These are phyloP conservation scores for Neospora caninum DNA, from an alignment of 169 alveolate species.

Conservation along the genomic window DNA sequence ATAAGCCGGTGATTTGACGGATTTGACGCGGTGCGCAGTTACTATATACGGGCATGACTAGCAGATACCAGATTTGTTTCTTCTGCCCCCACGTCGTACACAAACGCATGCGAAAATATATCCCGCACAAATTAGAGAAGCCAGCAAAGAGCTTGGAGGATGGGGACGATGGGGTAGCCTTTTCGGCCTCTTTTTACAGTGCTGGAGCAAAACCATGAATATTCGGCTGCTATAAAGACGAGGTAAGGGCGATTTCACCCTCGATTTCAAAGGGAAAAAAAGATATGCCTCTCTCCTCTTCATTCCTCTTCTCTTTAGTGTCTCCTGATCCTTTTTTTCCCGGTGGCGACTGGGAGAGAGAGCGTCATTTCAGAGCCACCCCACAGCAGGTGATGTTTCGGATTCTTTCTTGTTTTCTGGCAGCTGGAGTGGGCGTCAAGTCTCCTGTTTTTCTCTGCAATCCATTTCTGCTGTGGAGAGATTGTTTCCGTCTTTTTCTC, in stretches of 20 bases:
- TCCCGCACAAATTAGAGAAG: neutral
- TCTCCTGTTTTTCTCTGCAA: neutral
- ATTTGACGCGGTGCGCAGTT: too few species aligned
- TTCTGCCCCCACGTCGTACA: too few species aligned
- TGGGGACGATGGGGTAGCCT: neutral
- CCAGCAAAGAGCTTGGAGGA: neutral
- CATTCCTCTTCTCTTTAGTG: neutral
- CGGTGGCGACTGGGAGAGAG: neutral
- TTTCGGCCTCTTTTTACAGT: neutral
- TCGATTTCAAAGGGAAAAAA: too few species aligned
- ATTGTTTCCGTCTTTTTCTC: too few species aligned
- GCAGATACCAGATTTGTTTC: too few species aligned
- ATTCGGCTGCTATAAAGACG: neutral
- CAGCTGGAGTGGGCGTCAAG: neutral
- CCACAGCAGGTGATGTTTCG: neutral
- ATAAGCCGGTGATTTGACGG: too few species aligned
- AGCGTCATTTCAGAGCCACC: neutral
- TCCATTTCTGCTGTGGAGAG: neutral
- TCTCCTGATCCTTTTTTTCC: neutral
- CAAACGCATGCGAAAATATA: neutral
- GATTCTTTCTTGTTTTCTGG: neutral
- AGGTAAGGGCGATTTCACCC: neutral
- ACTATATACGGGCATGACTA: too few species aligned
- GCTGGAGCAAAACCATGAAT: neutral
- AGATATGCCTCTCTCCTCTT: neutral